A percentile compares a stretch with the other conserved stretches of the same genome.
phyloP scores from a whole-genome alignment of 306 rosid genomes.

The Bauhinia variegata region DNA sequence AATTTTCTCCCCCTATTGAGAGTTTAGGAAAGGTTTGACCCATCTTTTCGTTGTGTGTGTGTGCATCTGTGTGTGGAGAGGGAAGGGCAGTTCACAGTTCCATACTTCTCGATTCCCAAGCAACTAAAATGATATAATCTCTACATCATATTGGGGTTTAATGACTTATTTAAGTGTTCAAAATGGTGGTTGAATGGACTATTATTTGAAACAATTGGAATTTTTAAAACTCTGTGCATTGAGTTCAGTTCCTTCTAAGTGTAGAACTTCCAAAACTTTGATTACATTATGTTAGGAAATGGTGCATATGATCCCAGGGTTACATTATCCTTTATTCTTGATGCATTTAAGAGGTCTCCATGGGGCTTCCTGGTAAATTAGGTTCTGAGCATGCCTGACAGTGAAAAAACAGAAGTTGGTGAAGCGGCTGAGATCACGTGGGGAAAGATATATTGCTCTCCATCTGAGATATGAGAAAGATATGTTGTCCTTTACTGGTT shows the following conservation, averaged over 20 bases:
- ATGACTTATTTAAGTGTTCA: conserved; percentile 18
- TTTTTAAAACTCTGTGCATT: conserved; percentile 26
- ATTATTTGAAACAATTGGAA: neutral
- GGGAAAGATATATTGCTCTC: conserved; percentile 88
- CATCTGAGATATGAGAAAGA: conserved; percentile 96
- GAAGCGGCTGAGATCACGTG: conserved; percentile 81
- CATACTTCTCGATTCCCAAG: conserved; percentile 7
- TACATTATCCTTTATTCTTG: conserved; percentile 42
- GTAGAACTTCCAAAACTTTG: conserved; percentile 26
- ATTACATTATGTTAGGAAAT: conserved; percentile 40
- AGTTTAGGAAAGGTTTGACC: conserved; percentile 79
- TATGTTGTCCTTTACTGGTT: conserved; percentile 93
- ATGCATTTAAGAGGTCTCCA: conserved; percentile 89
- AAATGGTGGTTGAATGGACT: conserved; percentile 20
- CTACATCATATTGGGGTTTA: conserved; percentile 22
- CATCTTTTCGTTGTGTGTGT: neutral
- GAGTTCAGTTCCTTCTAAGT: conserved; percentile 29
- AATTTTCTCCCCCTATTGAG: conserved; percentile 82
- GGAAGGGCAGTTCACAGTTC: neutral
- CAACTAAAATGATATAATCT: neutral
- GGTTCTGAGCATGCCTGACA: conserved; percentile 97
- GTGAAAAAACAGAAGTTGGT: conserved; percentile 97
- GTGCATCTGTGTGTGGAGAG: too few relatives aligned
- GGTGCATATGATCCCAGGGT: conserved; percentile 46
- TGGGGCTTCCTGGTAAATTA: conserved; percentile 87